Conservation (phyloP, 2,329 filamentous ascomycete species). For the Pseudogymnoascus sp. region DNA sequence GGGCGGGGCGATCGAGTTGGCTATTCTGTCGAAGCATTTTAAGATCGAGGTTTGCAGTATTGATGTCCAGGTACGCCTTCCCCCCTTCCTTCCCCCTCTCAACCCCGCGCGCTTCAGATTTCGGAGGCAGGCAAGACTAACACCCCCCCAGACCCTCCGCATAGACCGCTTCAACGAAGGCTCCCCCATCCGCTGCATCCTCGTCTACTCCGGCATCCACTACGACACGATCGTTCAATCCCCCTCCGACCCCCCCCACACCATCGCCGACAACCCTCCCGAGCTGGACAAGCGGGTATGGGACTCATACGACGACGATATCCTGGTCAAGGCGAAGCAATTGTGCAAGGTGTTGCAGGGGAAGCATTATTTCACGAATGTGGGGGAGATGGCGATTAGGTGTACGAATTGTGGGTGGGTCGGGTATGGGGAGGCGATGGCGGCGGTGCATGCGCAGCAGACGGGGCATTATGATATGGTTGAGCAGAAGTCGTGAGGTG, state of each 20-base stretch:
- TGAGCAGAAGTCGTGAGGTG: conserved; percentile 25
- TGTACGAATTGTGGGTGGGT: conserved; percentile 68
- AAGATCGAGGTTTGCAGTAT: conserved; percentile 77
- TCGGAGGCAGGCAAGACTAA: conserved; percentile 18
- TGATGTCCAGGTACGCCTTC: conserved; percentile 52
- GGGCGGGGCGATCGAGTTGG: conserved; percentile 87
- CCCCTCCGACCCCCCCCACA: conserved; percentile 48
- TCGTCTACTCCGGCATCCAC: conserved; percentile 88
- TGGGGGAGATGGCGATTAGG: conserved; percentile 64
- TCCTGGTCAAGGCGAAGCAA: conserved; percentile 59
- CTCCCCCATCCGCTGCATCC: conserved; percentile 54
- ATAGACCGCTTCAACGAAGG: conserved; percentile 74
- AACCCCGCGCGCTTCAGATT: neutral
- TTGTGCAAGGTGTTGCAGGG: conserved; percentile 59
- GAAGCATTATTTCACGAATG: conserved; percentile 83
- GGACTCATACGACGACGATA: conserved; percentile 47
- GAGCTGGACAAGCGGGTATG: conserved; percentile 64
- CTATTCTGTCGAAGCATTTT: conserved; percentile 76
- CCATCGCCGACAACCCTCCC: conserved; percentile 49
- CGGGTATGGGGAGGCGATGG: conserved; percentile 56
- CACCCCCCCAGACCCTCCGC: conserved; percentile 41
- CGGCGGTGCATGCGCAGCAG: conserved; percentile 50
- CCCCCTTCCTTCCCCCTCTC: neutral
- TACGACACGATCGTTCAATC: conserved; percentile 83
- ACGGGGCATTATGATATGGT: conserved; percentile 53